Percentiles rank a stretch among this genome's conserved stretches.
These are phyloP conservation scores for Venturia effusa DNA, from an alignment of 2,329 filamentous ascomycete species.

Conservation along the genomic window DNA sequence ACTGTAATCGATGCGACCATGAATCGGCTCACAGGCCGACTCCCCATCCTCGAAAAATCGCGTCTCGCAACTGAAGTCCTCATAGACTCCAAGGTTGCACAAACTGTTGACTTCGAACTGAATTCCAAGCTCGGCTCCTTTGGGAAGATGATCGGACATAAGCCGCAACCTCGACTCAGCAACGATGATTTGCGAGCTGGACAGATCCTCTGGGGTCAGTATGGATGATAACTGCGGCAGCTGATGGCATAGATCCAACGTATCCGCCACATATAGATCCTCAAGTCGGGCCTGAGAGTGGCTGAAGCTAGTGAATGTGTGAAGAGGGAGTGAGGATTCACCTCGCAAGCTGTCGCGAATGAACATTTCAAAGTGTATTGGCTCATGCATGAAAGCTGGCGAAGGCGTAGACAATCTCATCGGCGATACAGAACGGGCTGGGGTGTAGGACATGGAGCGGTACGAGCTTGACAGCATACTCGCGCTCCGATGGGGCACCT, in stretches of 20 bases:
- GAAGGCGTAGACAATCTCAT: not conserved
- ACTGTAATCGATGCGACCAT: constrained; percentile 15
- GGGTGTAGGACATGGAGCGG: not conserved
- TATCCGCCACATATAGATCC: not conserved
- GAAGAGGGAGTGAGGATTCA: not conserved
- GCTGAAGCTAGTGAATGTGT: constrained; percentile 4
- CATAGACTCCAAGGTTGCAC: constrained; percentile 21
- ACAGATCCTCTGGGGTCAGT: not conserved
- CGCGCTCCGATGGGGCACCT: not conserved
- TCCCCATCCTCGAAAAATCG: constrained; percentile 24
- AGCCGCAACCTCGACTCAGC: constrained; percentile 4
- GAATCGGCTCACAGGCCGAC: constrained; percentile 15
- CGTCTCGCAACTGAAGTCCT: constrained; percentile 23
- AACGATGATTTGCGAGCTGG: not conserved
- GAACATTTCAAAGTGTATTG: constrained; percentile 3
- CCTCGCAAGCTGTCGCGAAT: not conserved
- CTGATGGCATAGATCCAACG: not conserved
- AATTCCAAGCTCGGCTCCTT: constrained; percentile 21
- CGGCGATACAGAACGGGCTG: not conserved
- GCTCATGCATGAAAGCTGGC: not conserved
- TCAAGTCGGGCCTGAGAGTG: not conserved
- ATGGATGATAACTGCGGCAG: not conserved
- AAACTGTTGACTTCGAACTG: constrained; percentile 24
- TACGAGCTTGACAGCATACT: constrained; percentile 1
- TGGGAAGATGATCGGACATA: constrained; percentile 22